A percentile compares a stretch with the other conserved stretches of the same genome.
phyloP scores from a whole-genome alignment of 352 stramenopile species.

The Pythium aquatile region DNA sequence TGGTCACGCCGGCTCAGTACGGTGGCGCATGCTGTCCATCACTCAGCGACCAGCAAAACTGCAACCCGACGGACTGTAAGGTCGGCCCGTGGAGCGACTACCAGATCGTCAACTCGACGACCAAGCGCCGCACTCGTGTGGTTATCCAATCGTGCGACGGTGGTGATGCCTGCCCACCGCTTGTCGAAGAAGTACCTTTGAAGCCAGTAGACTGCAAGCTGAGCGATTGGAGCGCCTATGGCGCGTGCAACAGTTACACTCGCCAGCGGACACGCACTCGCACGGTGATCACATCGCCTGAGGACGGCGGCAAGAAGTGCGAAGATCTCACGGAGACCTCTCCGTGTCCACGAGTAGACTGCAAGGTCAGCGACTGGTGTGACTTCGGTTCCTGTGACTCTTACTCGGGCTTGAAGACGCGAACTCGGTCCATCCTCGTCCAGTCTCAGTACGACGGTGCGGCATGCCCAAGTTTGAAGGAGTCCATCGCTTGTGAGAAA shows the following conservation, averaged over 20 bases:
- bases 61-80: constrained; percentile 61
- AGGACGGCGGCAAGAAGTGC: constrained; percentile 53
- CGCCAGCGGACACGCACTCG: constrained; percentile 47
- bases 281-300: constrained; percentile 34
- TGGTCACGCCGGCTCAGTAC: constrained; percentile 44
- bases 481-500: constrained; percentile 40
- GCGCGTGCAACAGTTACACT: constrained; percentile 35
- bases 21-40: constrained; percentile 38
- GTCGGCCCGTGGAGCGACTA: constrained; percentile 48
- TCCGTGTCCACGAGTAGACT: constrained; percentile 44
- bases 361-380: constrained; percentile 50
- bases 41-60: constrained; percentile 54
- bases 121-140: constrained; percentile 41
- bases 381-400: constrained; percentile 42
- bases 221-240: constrained; percentile 45
- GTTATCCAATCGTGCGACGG: constrained; percentile 43
- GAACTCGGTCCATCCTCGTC: constrained; percentile 33
- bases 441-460: constrained; percentile 36
- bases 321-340: constrained; percentile 30
- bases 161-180: constrained; percentile 36
- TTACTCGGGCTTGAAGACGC: constrained; percentile 37
- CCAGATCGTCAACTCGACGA: constrained; percentile 34
- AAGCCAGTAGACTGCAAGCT: constrained; percentile 45
- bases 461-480: constrained; percentile 32
- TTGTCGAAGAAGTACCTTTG: constrained; percentile 39